Percentiles rank a stretch among this genome's conserved stretches.
phyloP scores from a whole-genome alignment of 768 basidiomycete species.

The Tylopilus subfusipes region DNA sequence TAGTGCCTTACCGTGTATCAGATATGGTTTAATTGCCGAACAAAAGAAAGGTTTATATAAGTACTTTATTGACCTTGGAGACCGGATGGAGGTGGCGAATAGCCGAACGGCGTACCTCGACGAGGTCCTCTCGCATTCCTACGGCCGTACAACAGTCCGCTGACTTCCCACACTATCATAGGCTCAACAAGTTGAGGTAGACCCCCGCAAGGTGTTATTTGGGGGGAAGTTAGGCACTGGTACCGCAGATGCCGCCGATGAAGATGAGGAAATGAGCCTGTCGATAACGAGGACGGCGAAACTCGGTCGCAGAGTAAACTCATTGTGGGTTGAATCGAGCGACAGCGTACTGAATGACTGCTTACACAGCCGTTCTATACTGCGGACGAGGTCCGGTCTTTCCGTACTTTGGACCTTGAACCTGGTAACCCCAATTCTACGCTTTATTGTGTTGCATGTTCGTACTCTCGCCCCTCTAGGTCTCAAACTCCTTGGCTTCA shows the following conservation, averaged over 20 bases:
- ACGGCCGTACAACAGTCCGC: background rate
- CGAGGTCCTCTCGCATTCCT: slow-evolving; percentile 39
- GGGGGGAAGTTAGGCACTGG: slow-evolving; percentile 38
- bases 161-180: slow-evolving; percentile 12
- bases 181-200: slow-evolving; percentile 30
- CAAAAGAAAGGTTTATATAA: slow-evolving; percentile 81
- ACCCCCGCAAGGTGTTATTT: slow-evolving; percentile 24
- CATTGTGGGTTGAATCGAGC: background rate
- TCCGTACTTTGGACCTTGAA: slow-evolving; percentile 75
- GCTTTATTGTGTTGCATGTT: background rate
- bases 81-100: slow-evolving; percentile 71
- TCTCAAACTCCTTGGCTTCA: slow-evolving; percentile 92
- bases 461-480: slow-evolving; percentile 38
- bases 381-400: slow-evolving; percentile 75
- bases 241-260: slow-evolving; percentile 27
- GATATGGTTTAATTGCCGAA: slow-evolving; percentile 85
- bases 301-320: slow-evolving; percentile 46
- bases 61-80: slow-evolving; percentile 79
- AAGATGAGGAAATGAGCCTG: slow-evolving; percentile 37
- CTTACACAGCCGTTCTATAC: slow-evolving; percentile 71
- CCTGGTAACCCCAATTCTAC: slow-evolving; percentile 49
- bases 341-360: slow-evolving; percentile 1
- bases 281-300: slow-evolving; percentile 46
- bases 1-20: slow-evolving; percentile 30
- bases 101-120: slow-evolving; percentile 73